Evolutionary conservation across 2,329 filamentous ascomycete species (phyloP).

Genomic region (Raffaelea ambrosiae): DNA sequence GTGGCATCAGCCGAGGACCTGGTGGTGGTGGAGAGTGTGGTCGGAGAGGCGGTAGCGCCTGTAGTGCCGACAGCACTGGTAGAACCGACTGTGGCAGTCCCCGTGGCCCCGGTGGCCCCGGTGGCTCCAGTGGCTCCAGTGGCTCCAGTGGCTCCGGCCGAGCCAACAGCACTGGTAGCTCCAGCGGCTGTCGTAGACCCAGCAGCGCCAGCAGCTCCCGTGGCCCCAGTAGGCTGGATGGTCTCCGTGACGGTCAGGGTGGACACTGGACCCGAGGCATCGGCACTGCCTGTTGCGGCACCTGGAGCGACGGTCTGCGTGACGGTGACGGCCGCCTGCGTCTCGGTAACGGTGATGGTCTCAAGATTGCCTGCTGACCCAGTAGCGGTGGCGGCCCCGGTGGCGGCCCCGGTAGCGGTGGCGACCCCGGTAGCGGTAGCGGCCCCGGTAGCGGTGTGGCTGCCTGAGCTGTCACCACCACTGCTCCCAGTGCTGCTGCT

Average conservation of each 20-base stretch:
- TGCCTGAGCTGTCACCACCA: conserved; percentile 4
- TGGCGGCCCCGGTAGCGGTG: conserved; percentile 3
- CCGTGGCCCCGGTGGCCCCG: background rate
- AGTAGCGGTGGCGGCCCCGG: conserved; percentile 10
- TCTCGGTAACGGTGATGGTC: conserved; percentile 30
- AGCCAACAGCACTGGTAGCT: background rate
- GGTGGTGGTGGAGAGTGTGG: background rate
- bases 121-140: too few species aligned
- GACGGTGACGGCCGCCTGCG: conserved; percentile 18
- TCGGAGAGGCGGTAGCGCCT: background rate
- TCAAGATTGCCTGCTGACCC: conserved; percentile 18
- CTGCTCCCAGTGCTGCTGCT: conserved; percentile 8
- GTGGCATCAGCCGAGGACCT: background rate
- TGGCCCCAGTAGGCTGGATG: background rate
- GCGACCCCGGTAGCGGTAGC: background rate
- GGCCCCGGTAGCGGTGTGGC: conserved; percentile 9
- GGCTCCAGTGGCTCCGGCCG: background rate
- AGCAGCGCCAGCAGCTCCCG: background rate
- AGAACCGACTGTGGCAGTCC: background rate
- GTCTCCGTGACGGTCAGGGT: background rate
- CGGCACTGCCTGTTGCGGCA: background rate
- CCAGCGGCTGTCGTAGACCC: too few species aligned
- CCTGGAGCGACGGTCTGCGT: conserved; percentile 1
- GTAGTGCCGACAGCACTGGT: background rate
- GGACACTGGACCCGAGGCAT: background rate